These are phyloP conservation scores for Malus fusca DNA, from an alignment of 306 rosid species.

Conservation along the genomic window DNA sequence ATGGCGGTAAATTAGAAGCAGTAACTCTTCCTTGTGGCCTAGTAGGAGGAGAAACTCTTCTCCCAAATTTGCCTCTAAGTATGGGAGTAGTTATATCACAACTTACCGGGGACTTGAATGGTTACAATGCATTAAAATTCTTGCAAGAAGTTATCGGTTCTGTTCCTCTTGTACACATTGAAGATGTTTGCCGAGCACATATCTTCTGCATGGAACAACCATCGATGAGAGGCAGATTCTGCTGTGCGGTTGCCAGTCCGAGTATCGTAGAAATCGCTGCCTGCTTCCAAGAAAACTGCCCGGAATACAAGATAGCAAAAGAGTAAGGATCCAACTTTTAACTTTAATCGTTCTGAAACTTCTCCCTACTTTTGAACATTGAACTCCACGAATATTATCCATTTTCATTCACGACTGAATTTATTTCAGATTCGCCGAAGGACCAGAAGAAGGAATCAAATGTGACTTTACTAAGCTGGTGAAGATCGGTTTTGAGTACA, in stretches of 20 bases:
- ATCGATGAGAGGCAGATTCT: conserved; percentile 39
- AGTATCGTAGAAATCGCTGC: conserved; percentile 10
- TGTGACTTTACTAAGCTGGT: conserved; percentile 16
- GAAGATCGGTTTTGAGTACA: conserved; percentile 14
- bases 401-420: neutral
- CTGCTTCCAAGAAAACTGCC: conserved; percentile 11
- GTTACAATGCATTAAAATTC: neutral
- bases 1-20: conserved; percentile 29
- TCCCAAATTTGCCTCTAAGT: neutral
- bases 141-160: conserved; percentile 28
- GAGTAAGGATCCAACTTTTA: neutral
- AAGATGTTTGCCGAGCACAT: conserved; percentile 46
- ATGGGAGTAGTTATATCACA: conserved; percentile 13
- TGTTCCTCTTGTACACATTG: conserved; percentile 29
- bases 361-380: neutral
- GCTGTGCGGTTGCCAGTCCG: conserved; percentile 17
- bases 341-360: neutral
- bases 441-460: conserved; percentile 1
- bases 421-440: conserved; percentile 10
- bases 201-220: conserved; percentile 36
- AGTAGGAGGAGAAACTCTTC: conserved; percentile 41
- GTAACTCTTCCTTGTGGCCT: conserved; percentile 37
- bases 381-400: neutral
- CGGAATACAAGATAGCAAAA: conserved; percentile 6
- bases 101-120: conserved; percentile 1